Evolutionary conservation across 2,329 filamentous ascomycete genomes (phyloP), one percentile per base, ranked within the genome.

Genomic region (Fusarium clavum): DNA sequence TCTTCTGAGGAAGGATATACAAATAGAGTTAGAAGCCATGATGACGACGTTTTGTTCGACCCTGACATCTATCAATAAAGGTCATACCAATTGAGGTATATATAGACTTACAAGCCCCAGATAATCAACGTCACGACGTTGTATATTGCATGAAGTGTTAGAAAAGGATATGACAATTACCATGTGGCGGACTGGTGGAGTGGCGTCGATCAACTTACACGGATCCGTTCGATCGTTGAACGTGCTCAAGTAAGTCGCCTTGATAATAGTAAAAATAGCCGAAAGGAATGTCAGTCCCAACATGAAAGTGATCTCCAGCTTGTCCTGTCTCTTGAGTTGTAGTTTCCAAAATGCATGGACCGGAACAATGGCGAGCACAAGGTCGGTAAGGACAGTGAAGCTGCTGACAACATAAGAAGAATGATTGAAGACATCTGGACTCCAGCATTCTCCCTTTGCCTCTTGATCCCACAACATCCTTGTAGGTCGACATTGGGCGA

Each of bases 1-100:
- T 38, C 34, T n/a, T n/a, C 18, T n/a, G 34, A 38, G 1, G 6
- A n/a, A 7, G 34, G 1, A 38, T 38, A 7, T n/a, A 7, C 5
- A 38, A 38, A 10, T 38, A 38, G 1, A 7, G 34, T 12, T 11
- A 18, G 3, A n/a, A 4, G 0, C 6, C 57, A 63, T 63, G 29
- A 69, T 67, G 13, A 69, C 57, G 14, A 69, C 34, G 11, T 69
- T 67, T 43, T 69, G 57, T 16, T 69, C 65, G 5, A 68, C 27
- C 18, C 65, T 68, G 16, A 2, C 7, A 5, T 13, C 16, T 14
- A 27, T 66, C 10, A 67, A 45, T 13, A 18, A 29, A 27, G 3
- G 6, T 9, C 2, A 9, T 8, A 9, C 20, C 3, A 7, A 8
- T 12, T 0, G 18, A 52, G 32, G 8, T 27, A 14, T 3, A 4